These are phyloP conservation scores for Euptelea pleiosperma DNA, from an alignment of 164 flowering plant species.

Conservation along the genomic window DNA sequence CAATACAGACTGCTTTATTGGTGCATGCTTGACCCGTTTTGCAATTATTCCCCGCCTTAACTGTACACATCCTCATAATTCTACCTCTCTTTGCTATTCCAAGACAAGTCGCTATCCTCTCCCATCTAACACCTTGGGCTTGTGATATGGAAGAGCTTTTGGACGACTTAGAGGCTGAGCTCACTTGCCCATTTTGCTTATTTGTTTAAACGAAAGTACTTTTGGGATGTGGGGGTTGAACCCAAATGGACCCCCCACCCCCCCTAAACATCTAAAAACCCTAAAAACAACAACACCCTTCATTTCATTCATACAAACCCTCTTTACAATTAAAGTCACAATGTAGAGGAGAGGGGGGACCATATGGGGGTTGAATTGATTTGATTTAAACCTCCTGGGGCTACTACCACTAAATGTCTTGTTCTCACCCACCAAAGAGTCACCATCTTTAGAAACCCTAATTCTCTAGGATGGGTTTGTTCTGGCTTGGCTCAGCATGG, in stretches of 20 bases:
- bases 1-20: background rate
- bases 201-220: too few species aligned
- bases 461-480: conserved; percentile 20
- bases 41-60: conserved; percentile 40
- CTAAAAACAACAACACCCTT: conserved; percentile 38
- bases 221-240: too few species aligned
- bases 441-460: conserved; percentile 31
- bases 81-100: conserved; percentile 27
- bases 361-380: conserved; percentile 13
- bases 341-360: conserved; percentile 44
- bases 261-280: too few species aligned
- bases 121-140: conserved; percentile 11
- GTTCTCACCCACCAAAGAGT: conserved; percentile 21
- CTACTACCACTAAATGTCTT: conserved; percentile 15
- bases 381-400: conserved; percentile 25
- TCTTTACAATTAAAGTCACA: conserved; percentile 43
- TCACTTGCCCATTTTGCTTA: too few species aligned
- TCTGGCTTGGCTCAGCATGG: conserved; percentile 11
- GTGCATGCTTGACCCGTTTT: conserved; percentile 44
- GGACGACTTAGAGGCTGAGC: too few species aligned
- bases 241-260: too few species aligned
- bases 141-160: too few species aligned
- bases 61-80: conserved; percentile 32
- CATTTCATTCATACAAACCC: conserved; percentile 36
- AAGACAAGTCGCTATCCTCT: conserved; percentile 37